These are phyloP conservation scores for Monilinia fructigena DNA, from an alignment of 2,329 filamentous ascomycete genomes.

Conservation along the genomic window DNA sequence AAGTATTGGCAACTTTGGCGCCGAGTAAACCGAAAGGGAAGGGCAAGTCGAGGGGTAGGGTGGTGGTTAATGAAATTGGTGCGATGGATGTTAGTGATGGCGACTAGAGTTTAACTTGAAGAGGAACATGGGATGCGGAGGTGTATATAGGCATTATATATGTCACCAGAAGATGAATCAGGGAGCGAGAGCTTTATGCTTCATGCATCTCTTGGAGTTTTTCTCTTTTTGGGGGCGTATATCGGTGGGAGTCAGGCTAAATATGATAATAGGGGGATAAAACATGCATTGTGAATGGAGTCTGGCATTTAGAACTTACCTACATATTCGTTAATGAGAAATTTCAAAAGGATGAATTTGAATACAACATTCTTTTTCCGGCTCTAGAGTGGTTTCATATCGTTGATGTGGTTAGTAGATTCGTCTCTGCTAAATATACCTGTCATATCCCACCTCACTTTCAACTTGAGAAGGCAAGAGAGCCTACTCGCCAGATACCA, in stretches of 20 bases:
- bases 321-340: neutral
- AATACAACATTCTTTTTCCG: neutral
- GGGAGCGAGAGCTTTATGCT: neutral
- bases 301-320: constrained; percentile 15
- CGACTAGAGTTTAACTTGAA: constrained; percentile 39
- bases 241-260: neutral
- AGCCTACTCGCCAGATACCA: no score
- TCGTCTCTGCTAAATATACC: no score
- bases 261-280: neutral
- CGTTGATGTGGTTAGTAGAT: no score
- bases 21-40: constrained; percentile 46
- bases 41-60: constrained; percentile 43
- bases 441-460: no score
- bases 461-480: no score
- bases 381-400: no score
- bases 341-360: neutral
- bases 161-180: neutral
- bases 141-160: neutral
- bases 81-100: constrained; percentile 59
- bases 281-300: constrained; percentile 17
- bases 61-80: constrained; percentile 42
- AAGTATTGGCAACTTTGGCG: constrained; percentile 46
- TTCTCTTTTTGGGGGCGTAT: constrained; percentile 1
- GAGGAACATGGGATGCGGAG: neutral
- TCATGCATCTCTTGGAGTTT: neutral